Conservation (phyloP, 75 land plant genomes). For the Sequoiadendron giganteum region DNA sequence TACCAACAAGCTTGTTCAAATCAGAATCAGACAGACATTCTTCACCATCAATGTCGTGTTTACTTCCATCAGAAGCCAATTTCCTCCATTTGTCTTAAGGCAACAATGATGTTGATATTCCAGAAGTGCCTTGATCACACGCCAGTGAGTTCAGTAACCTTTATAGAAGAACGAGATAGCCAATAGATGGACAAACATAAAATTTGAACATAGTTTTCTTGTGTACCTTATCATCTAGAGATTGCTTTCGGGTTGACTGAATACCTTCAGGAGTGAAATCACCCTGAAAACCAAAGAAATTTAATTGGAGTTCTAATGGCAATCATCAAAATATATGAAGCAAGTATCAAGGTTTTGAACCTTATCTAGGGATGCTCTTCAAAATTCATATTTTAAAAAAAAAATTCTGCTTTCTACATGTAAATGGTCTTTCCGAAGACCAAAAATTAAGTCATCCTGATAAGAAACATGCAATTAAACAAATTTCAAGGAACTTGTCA, state of each 20-base stretch:
- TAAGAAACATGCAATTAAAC: too few relatives aligned
- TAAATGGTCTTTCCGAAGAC: too few relatives aligned
- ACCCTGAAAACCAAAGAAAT: constrained; percentile 38
- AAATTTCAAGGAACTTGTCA: too few relatives aligned
- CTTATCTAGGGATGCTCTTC: too few relatives aligned
- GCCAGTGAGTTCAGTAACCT: neutral
- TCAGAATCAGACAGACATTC: constrained; percentile 60
- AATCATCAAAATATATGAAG: neutral
- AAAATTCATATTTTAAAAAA: too few relatives aligned
- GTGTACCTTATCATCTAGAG: neutral
- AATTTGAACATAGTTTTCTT: neutral
- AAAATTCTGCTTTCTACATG: too few relatives aligned
- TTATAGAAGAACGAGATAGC: neutral
- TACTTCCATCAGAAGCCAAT: constrained; percentile 26
- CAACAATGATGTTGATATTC: constrained; percentile 10
- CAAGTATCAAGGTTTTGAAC: neutral
- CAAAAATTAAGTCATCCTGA: too few relatives aligned
- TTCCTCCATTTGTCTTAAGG: constrained; percentile 44
- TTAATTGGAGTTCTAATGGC: neutral
- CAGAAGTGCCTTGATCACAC: constrained; percentile 17
- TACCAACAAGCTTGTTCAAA: constrained; percentile 73
- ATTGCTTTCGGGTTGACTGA: constrained; percentile 39
- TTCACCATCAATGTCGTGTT: constrained; percentile 43
- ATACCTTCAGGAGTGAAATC: constrained; percentile 83
- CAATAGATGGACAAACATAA: neutral